Conservation (phyloP, 768 basidiomycete genomes). For the Leccinum ochraceum region DNA sequence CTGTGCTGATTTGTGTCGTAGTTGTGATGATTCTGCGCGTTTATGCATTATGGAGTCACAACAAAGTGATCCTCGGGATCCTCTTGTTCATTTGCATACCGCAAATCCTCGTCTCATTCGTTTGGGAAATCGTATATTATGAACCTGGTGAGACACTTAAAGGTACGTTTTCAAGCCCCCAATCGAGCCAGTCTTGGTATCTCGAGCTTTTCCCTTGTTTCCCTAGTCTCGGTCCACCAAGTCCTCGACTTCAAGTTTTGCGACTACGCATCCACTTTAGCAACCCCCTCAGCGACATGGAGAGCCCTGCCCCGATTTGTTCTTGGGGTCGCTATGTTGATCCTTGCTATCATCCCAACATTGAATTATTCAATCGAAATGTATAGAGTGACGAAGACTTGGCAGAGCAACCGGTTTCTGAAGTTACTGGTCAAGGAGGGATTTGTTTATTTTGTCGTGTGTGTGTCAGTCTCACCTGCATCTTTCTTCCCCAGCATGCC, state of each 20-base stretch:
- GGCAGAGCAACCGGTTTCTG: background rate
- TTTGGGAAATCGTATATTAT: background rate
- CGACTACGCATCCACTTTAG: background rate
- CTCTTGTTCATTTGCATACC: background rate
- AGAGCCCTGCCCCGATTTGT: background rate
- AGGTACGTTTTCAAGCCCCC: background rate
- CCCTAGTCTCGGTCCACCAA: background rate
- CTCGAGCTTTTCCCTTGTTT: background rate
- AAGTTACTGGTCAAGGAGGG: background rate
- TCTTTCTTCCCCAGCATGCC: background rate
- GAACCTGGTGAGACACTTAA: background rate
- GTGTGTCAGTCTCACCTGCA: background rate
- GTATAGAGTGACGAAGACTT: background rate
- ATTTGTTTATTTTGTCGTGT: background rate
- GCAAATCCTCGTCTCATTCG: background rate
- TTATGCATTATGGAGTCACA: background rate
- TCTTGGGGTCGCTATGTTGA: background rate
- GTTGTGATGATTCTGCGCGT: slow-evolving; percentile 1
- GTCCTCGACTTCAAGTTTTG: background rate
- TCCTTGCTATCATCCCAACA: background rate
- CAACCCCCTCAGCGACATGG: background rate
- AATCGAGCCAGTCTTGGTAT: background rate
- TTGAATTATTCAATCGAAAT: background rate
- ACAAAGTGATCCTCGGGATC: background rate
- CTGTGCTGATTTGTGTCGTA: background rate